phyloP scores from a whole-genome alignment of 495 filamentous ascomycete species.

The Hypoxylon crocopeplum region DNA sequence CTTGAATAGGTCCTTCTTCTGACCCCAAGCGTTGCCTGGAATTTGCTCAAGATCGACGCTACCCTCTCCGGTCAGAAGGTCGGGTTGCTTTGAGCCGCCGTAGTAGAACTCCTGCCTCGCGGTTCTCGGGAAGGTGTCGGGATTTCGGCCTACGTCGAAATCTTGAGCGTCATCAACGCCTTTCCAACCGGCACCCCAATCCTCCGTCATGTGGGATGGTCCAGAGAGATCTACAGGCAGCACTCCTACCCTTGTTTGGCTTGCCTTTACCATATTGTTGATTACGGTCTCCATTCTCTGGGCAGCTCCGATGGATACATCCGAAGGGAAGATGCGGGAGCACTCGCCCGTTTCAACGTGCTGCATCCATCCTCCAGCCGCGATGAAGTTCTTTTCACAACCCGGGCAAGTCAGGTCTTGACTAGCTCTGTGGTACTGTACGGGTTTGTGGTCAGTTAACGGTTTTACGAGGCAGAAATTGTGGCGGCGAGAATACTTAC shows the following conservation, averaged over 20 bases:
- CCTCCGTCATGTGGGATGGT: constrained; percentile 14
- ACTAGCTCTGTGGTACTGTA: constrained; percentile 33
- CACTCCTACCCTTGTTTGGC: too few relatives aligned
- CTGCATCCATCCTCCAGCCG: constrained; percentile 21
- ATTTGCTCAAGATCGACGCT: constrained; percentile 6
- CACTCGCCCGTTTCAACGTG: constrained; percentile 43
- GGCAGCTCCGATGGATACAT: constrained; percentile 15
- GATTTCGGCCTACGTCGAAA: background rate
- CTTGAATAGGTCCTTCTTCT: constrained; percentile 32
- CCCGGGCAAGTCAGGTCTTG: constrained; percentile 44
- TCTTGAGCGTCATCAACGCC: background rate
- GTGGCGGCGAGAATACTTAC: too few relatives aligned
- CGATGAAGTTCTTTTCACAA: constrained; percentile 33
- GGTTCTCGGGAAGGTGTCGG: constrained; percentile 8
- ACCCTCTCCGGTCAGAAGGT: constrained; percentile 10
- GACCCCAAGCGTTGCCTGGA: constrained; percentile 15
- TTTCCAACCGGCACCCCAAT: constrained; percentile 17
- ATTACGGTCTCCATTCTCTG: constrained; percentile 14
- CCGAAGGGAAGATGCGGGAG: constrained; percentile 22
- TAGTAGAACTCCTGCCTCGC: constrained; percentile 3
- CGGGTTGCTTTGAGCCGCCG: constrained; percentile 7
- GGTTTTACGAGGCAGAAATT: background rate
- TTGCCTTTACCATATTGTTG: constrained; percentile 14
- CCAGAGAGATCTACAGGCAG: too few relatives aligned
- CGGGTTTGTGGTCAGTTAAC: too few relatives aligned